Evolutionary conservation across 352 stramenopile species (phyloP).

Genomic region (Thalassiosira hispida): DNA sequence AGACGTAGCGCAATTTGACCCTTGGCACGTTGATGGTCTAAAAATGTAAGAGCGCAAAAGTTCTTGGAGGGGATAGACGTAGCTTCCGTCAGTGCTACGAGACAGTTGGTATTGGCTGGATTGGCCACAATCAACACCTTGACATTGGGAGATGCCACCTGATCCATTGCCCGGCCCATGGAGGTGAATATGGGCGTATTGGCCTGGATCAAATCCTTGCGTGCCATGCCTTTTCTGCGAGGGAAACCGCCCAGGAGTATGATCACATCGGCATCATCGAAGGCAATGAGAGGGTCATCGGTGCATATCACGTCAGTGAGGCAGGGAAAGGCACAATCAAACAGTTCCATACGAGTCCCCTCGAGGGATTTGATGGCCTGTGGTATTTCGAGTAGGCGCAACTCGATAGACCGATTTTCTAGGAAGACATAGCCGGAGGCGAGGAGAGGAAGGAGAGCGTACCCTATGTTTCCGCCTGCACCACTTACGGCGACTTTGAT

Average conservation of each 20-base stretch:
- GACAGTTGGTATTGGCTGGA: constrained; percentile 92
- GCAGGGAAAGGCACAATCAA: constrained; percentile 90
- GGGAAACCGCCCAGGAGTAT: constrained; percentile 91
- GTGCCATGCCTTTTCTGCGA: constrained; percentile 89
- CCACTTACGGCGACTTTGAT: constrained; percentile 67
- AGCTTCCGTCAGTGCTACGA: constrained; percentile 89
- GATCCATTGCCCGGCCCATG: constrained; percentile 88
- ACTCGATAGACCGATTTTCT: constrained; percentile 11
- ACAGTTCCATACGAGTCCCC: constrained; percentile 91
- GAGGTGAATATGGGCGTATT: constrained; percentile 92
- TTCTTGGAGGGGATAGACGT: constrained; percentile 89
- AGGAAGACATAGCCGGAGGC: constrained; percentile 38
- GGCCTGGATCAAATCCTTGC: constrained; percentile 91
- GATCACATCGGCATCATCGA: constrained; percentile 88
- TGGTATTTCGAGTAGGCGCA: constrained; percentile 87
- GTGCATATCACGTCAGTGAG: constrained; percentile 84
- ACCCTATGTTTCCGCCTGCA: constrained; percentile 90
- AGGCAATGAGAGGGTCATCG: constrained; percentile 86
- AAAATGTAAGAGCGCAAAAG: constrained; percentile 89
- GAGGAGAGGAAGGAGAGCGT: constrained; percentile 88
- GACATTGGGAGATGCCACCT: constrained; percentile 86
- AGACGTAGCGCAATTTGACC: constrained; percentile 68
- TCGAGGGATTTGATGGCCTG: constrained; percentile 85
- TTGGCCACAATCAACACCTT: constrained; percentile 92
- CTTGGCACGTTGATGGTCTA: constrained; percentile 84